Evolutionary conservation across 2,329 filamentous ascomycete species (phyloP), one percentile per base, ranked within the genome.

Genomic region (Xylariaceae sp.): DNA sequence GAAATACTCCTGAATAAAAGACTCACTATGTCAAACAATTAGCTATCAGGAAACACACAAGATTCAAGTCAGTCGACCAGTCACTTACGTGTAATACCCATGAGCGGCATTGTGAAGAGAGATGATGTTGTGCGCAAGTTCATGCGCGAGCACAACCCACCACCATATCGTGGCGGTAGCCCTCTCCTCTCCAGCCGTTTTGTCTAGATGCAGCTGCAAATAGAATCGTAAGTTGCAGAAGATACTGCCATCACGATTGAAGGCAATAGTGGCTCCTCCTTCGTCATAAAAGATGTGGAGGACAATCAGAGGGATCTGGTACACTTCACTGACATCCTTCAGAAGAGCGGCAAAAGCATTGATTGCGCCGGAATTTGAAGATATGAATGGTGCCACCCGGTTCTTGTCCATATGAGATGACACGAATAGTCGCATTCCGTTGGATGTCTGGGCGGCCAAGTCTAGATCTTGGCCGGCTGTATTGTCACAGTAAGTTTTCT

Each of bases 171-270:
- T 78, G 2, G 90, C 90, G 62, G 94, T 88, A 3, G 84, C 79
- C 71, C 78, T 85, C 13, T 77, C 82, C 56, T 80, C 75, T 1
- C 72, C 72, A 55, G 65, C 49, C 18, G 85, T 73, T 63, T 78
- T 73, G 11, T 76, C 69, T 50, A 84, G 78, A 70, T 97, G 93
- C 37, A 97, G 75, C 69, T 93, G 86, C 61, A 88, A 75, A 73
- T 92, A 97, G 78, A 90, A 96, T 15, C 90, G 82, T 64, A 96
- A 82, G 71, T 99, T 99, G 79, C 92, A 97, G 77, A 97, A 99
- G 35, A 99, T 83, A 68, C 88, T 90, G 44, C 93, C 92, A 45
- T 82, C 84, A 7, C 84, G 83, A 72, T 99, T 99, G 80, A 99
- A 99, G 0, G 93, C 94, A 63, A 99, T 96, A 0, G 91, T 92